A percentile compares a stretch with the other conserved stretches of the same genome.
phyloP scores from a whole-genome alignment of 73 alveolate genomes.

The Diophrys appendiculata region DNA sequence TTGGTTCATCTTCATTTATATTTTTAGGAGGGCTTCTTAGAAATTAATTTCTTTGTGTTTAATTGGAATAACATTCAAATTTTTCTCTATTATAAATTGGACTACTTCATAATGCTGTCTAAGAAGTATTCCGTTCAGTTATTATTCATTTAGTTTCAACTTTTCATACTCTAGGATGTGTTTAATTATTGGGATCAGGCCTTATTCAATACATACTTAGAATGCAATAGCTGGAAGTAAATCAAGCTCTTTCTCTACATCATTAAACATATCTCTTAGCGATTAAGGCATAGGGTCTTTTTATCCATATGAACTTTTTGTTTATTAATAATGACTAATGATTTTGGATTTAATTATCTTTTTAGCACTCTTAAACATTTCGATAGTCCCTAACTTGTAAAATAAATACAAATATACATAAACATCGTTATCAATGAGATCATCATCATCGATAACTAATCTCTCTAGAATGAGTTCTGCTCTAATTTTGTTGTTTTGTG shows the following conservation, averaged over 20 bases:
- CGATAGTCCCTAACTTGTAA: not conserved
- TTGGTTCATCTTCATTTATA: not conserved
- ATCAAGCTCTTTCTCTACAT: not conserved
- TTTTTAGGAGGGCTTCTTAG: not conserved
- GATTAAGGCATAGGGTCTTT: not conserved
- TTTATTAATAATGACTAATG: too few relatives aligned
- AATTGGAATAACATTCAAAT: not conserved
- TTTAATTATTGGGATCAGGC: not conserved
- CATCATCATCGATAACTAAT: not conserved
- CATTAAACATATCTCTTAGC: not conserved
- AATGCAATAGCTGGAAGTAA: not conserved
- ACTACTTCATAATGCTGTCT: not conserved
- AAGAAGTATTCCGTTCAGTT: not conserved
- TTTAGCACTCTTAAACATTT: not conserved
- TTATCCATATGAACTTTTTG: not conserved
- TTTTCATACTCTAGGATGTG: not conserved
- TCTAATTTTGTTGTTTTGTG: not conserved
- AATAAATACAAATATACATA: not conserved
- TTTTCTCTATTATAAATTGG: not conserved
- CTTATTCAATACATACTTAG: not conserved
- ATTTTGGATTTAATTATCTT: not conserved
- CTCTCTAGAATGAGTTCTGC: not conserved
- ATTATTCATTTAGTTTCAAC: not conserved
- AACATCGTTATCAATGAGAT: not conserved
- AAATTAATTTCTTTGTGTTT: not conserved